Evolutionary conservation across 768 basidiomycete genomes (phyloP), one percentile per base, ranked within the genome.

Genomic region (Trametes coccinea): DNA sequence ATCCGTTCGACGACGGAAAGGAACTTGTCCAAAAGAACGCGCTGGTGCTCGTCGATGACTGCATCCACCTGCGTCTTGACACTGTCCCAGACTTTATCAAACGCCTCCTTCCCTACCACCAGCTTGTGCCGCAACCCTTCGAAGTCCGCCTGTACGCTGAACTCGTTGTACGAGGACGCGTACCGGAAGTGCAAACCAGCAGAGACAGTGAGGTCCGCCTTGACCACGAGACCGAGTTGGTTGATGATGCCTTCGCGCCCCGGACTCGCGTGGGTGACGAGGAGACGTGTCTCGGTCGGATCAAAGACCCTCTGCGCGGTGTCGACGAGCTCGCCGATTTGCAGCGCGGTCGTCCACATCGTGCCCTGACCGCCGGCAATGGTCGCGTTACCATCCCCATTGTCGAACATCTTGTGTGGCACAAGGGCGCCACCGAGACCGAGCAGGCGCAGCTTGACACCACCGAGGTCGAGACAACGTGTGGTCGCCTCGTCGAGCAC

Each of bases 171-270:
- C 4, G 90, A 92, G 1, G 86, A 90, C 29, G 95, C 89, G 72
- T 98, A 98, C 61, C 97, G 92, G 85, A 99, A 99, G 75, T 99
- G 97, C 40, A 99, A 85, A 39, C 95, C 94, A 2, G 93, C 95
- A 11, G 92, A 94, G 53, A 98, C 80, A 41, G 95, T 95, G 51
- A 98, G 81, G 74, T 99, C 97, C 5, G 94, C 93, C 75, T 97
- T 98, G 74, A 95, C 80, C 48, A 92, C 87, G 51, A 95, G 86
- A 6, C 89, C 87, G 58, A 98, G 87, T 74, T 97, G 95, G 2
- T 92, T 82, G 45, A 98, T 87, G 63, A 98, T 84, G 43, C 95
- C 95, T 73, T 98, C 95, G 45, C 95, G 84, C 3, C 96, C 95
- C 37, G 95, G 90, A 55, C 91, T 90, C 37, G 94, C 90, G 70